Evolutionary conservation across 1,139 yeast genomes (phyloP).

Genomic region (Geotrichum phurueaensis): DNA sequence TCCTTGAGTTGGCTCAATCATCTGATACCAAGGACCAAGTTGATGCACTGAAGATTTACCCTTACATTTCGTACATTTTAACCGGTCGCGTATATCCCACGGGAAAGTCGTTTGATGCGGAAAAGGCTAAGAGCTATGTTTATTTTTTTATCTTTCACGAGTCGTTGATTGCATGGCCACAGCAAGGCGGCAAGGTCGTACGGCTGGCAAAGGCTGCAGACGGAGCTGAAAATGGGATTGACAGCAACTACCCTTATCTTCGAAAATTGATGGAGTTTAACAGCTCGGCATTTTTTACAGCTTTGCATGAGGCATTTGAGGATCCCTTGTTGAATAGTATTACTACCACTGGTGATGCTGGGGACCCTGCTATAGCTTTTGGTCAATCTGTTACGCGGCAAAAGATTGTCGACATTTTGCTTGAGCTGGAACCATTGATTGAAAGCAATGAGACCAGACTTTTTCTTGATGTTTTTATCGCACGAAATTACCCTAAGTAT

Average conservation of each 20-base stretch:
- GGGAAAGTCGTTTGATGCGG: slow-evolving; percentile 33
- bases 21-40: slow-evolving; percentile 18
- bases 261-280: slow-evolving; percentile 44
- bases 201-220: neutral
- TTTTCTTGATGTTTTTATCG: slow-evolving; percentile 58
- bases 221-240: neutral
- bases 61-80: slow-evolving; percentile 58
- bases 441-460: slow-evolving; percentile 25
- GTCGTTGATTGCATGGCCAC: slow-evolving; percentile 45
- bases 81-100: slow-evolving; percentile 78
- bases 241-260: slow-evolving; percentile 46
- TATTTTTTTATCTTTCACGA: slow-evolving; percentile 54
- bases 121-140: slow-evolving; percentile 43
- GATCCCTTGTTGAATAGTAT: slow-evolving; percentile 53
- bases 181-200: slow-evolving; percentile 27
- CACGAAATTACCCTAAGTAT: slow-evolving; percentile 72
- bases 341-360: slow-evolving; percentile 1
- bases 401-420: slow-evolving; percentile 55
- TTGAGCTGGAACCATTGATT: slow-evolving; percentile 43
- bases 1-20: slow-evolving; percentile 38
- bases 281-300: slow-evolving; percentile 53
- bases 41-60: slow-evolving; percentile 35
- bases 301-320: slow-evolving; percentile 73
- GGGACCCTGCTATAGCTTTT: slow-evolving; percentile 4
- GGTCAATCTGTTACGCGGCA: slow-evolving; percentile 48